Base-by-base conservation (phyloP, 225 moss, liverwort and hornwort genomes). In the Climacium dendroides region DNA sequence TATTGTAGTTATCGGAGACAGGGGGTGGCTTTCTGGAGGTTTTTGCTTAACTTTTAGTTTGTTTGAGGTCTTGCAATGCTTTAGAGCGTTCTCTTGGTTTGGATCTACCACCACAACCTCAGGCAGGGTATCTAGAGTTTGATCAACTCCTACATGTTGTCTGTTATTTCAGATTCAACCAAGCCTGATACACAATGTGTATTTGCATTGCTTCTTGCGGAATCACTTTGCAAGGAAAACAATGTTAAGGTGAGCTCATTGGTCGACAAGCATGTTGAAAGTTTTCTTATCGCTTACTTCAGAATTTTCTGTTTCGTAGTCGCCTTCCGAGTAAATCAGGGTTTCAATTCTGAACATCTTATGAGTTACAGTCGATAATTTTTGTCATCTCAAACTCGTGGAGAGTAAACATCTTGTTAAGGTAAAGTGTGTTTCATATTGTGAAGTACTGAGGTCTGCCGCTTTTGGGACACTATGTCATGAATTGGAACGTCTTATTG, bases 1-100 rank as follows among this genome's bases (percentile, higher is more conserved):
- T 48, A 90, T 95, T 90, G 91, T 95, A 50, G 95, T 95, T 35
- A 91, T 95, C 52, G 95, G 91, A 85, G 95, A 95, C 72, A 90
- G 83, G 90, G 93, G 93, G 53, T 95, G 95, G 95, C 90, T 63
- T 92, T 85, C 91, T 83, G 95, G 95, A 95, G 95, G 95, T 95
- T 69, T 87, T 85, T 81, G 41, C 80, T 83, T 45, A 59, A 81
- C 73, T 34, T 60, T 80, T 78, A 11, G n/a, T 84, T 76, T 73
- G 20, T 82, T 87, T 90, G 61, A 82, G 34, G 43, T 85, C 82
- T 87, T 89, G 79, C 79, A 82, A 79, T 62, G 72, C 58, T 73
- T 63, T 25, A 82, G 53, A 81, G 48, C 47, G 37, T 57, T 70
- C 61, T 80, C 41, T 41, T 91, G 53, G 55, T 89, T 60, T 85